Evolutionary conservation across 345 rosid genomes (phyloP).

Genomic region (Citrus mangshanensis): DNA sequence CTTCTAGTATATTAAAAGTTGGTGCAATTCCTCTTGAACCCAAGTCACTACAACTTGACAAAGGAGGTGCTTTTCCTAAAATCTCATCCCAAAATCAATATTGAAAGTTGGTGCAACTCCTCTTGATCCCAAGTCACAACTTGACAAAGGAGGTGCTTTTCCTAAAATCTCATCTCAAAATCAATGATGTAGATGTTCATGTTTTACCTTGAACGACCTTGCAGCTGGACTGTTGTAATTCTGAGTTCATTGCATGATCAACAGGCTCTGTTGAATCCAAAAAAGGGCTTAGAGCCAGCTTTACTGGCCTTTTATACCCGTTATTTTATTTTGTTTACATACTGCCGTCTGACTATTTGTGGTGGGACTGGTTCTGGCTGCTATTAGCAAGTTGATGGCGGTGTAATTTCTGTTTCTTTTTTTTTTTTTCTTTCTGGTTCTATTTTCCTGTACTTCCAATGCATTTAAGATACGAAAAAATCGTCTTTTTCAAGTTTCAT

Average conservation of each 20-base stretch:
- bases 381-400: background rate
- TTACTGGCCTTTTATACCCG: background rate
- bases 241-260: background rate
- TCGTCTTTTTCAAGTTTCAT: background rate
- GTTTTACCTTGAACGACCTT: constrained; percentile 3
- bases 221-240: constrained; percentile 1
- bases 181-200: constrained; percentile 10
- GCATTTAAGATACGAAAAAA: background rate
- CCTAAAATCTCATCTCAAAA: constrained; percentile 16
- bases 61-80: constrained; percentile 21
- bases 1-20: constrained; percentile 42
- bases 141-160: constrained; percentile 22
- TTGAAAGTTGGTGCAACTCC: constrained; percentile 64
- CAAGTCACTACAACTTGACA: constrained; percentile 35
- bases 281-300: background rate
- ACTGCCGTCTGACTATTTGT: background rate
- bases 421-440: background rate
- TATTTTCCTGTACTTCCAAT: background rate
- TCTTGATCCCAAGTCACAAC: constrained; percentile 48
- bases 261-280: background rate
- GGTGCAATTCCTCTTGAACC: constrained; percentile 70
- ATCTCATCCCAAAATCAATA: constrained; percentile 11
- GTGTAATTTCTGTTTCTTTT: background rate
- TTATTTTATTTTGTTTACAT: background rate
- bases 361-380: background rate